Conservation (phyloP, 768 basidiomycete genomes). For the Lactarius hatsudake region DNA sequence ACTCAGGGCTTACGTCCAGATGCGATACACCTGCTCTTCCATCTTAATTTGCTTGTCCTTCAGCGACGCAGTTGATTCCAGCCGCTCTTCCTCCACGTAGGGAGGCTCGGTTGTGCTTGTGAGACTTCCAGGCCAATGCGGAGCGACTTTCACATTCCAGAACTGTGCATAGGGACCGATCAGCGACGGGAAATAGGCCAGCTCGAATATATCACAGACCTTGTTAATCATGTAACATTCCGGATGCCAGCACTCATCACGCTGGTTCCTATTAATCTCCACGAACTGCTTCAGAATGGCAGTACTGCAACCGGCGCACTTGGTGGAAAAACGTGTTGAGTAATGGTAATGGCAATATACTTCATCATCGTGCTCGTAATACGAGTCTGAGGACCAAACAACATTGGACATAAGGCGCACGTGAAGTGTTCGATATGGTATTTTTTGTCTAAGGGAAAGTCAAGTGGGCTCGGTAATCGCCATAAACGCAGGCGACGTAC, state of each 20-base stretch:
- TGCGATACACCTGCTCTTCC: slow-evolving; percentile 97
- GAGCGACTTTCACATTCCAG: slow-evolving; percentile 95
- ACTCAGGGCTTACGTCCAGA: slow-evolving; percentile 81
- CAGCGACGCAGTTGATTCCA: slow-evolving; percentile 72
- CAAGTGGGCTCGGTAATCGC: slow-evolving; percentile 12
- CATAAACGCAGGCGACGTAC: slow-evolving; percentile 48
- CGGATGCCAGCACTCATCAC: slow-evolving; percentile 99
- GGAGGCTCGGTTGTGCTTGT: slow-evolving; percentile 44
- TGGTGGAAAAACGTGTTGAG: slow-evolving; percentile 96
- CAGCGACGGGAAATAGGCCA: slow-evolving; percentile 1
- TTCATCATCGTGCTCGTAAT: slow-evolving; percentile 96
- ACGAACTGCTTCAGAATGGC: slow-evolving; percentile 99
- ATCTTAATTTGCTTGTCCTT: slow-evolving; percentile 89
- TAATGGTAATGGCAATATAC: slow-evolving; percentile 99
- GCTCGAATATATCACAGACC: slow-evolving; percentile 42
- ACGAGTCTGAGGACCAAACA: slow-evolving; percentile 99
- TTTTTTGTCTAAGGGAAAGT: slow-evolving; percentile 73
- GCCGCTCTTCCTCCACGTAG: slow-evolving; percentile 74
- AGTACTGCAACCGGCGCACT: slow-evolving; percentile 95
- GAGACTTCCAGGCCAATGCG: slow-evolving; percentile 61
- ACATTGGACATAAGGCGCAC: slow-evolving; percentile 91
- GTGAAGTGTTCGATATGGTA: slow-evolving; percentile 99
- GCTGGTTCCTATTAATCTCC: slow-evolving; percentile 97
- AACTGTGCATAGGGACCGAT: slow-evolving; percentile 52
- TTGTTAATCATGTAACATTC: slow-evolving; percentile 99